Base-by-base conservation (phyloP, 2,329 filamentous ascomycete genomes). In the Sclerotinia nivalis region DNA sequence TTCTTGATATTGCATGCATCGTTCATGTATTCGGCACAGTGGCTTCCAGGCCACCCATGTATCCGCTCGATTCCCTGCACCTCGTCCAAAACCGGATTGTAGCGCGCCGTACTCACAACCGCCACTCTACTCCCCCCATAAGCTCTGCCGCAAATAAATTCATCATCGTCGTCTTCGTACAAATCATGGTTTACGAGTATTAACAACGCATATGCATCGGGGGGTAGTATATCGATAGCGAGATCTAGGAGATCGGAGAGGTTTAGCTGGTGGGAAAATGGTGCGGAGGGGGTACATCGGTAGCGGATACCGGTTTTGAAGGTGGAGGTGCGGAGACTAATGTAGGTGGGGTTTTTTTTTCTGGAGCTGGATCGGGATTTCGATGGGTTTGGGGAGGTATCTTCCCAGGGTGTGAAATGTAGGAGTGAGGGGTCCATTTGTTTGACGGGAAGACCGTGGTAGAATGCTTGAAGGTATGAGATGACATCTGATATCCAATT, bases 101-200 rank as follows among this genome's bases (percentile, higher is more conserved):
- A 91, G 37, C 89, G 80, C 13, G 89, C 88, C 0, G 81, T 84
- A 0, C 86, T 88, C 0, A 92, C 86, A 0, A 91, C 84, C 0
- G 84, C 84, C 1, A 92, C 84, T 6, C 89, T 82, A 70, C 85
- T 88, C 0, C 84, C 87, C 0, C 89, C 89, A 75, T 89, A 92
- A 0, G 89, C 88, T 40, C 88, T 80, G 0, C 89, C 89, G 71
- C 88, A 90, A 67, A 85, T 87, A 74, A 91, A 92, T 28, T 88
- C 68, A 71, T 91, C 89, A 0, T 90, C 86, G 0, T 89, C 62
- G 40, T 77, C 76, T 68, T 77, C 76, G 37, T 75, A 78, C 7
- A 77, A 66, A 61, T 78, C 76, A 52, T 77, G 75, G 8, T 76
- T 69, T 3, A 77, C 73, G 15, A 78, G 66, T 43, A 77, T 69